Base-by-base conservation (phyloP, 805 yeast species). In the Saccharomyces eubayanus region DNA sequence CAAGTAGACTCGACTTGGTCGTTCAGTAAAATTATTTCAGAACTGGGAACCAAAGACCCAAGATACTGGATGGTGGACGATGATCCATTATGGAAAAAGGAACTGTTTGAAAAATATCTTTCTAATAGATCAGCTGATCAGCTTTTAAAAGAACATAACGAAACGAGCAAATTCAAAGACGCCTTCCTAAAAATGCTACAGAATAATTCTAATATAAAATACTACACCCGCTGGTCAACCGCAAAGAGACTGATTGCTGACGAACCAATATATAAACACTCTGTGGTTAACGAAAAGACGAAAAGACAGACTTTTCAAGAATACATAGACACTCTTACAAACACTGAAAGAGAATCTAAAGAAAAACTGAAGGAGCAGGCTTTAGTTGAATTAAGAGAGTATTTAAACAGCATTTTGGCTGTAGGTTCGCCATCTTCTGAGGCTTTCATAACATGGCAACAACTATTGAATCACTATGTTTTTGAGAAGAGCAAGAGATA, bases 1-100 rank as follows among this genome's bases (percentile, higher is more conserved):
- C 70, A 75, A 6, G 88, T 89, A 2, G 90, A 85, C 65, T 77
- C 86, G 0, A 78, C 85, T 0, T 87, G 92, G 91, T 77, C 94
- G 0, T 89, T 89, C 67, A 80, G 77, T 49, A 74, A 74, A 54
- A 85, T 87, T 0, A 81, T 89, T 70, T 47, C 64, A 6, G 77
- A 79, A 24, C 69, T 71, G 16, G 79, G 85, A 54, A 76, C 85
- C 16, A 65, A 62, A 2, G 83, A 85, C 58, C 80, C 84, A 1
- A 72, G 83, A 14, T 90, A 87, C 62, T 87, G 92, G 91, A 68
- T 74, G 5, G 68, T 88, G 1, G 70, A 74, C 5, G 66, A 67
- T 52, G 87, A 85, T 62, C 77, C 96, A 0, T 61, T 84, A 16
- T 71, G 75, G 57, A 77, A 91, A 52, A 81, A 82, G 59, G 72